Evolutionary conservation across 1,139 yeast genomes (phyloP), one percentile per base, ranked within the genome.

Genomic region (Lodderomyces margitis): DNA sequence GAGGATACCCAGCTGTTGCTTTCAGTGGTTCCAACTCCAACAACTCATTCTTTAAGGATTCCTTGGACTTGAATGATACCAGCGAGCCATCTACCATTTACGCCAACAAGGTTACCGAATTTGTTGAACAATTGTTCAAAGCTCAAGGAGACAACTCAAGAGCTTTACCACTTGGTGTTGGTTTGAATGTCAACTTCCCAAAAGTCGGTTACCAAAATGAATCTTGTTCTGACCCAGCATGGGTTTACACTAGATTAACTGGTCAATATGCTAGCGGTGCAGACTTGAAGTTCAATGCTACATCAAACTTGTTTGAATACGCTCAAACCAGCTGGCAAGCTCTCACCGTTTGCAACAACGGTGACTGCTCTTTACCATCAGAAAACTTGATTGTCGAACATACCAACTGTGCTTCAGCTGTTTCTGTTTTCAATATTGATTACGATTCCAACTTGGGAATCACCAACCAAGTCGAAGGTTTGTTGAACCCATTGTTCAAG

Each of bases 21-120:
- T 64, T 72, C 58, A 69, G 75, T 27, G 75, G 74, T 38, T 64
- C 75, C 37, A 70, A 68, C 55, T 34, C 53, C 23, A 70, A 70
- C 65, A 69, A 70, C 58, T 61, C 75, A 9, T 68, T 68, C 59
- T 70, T 54, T 61, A 61, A 63, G 53, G 73, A 67, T 53, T 48
- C 51, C 43, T 63, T 66, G 50, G 62, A 66, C 52, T 46, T 51
- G 27, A 56, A 59, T 41, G 68, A 66, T 50, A 51, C 58, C 34
- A 47, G 53, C 44, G 59, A 59, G 37, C 69, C 71, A 39, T 54
- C 73, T 19, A 68, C 69, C 50, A 66, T 68, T 44, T 63, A 62
- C 49, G 62, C 72, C 31, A 55, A 56, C 36, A 54, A 54, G 53
- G 58, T 65, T 17, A 64, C 59, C 37, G 57, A 64, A 38, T 55